Evolutionary conservation across 495 filamentous ascomycete genomes (phyloP), one percentile per base, ranked within the genome.

Genomic region (Hyaloscypha variabilis): DNA sequence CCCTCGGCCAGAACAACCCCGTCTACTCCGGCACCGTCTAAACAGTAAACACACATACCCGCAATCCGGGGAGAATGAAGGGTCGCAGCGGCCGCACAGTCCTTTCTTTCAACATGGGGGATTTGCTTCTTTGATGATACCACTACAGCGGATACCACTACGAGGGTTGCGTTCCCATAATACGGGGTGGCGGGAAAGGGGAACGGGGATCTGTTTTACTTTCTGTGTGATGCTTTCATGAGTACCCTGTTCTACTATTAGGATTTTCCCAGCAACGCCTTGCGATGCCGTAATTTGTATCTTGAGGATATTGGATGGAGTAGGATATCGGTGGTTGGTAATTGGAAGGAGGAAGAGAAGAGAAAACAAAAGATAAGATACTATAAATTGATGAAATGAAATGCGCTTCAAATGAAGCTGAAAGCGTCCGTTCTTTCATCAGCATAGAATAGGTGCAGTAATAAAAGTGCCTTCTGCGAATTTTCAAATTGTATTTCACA

Each of bases 1-100:
- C 75, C 1, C 74, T 82, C 30, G 81, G 79, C 59, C 54, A 70
- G n/a, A 70, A 79, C 66, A 82, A 82, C 74, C 81, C 81, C 10
- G 81, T 83, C 56, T 68, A 80, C 34, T 75, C 72, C 63, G 81
- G 82, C 58, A 70, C 36, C 31, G 71, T 71, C 58, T 82, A 80
- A 72, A 63, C 63, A 65, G 2, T n/a, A n/a, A n/a, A n/a, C n/a
- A n/a, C n/a, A n/a, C n/a, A n/a, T n/a, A n/a, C n/a, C n/a, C n/a
- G n/a, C n/a, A n/a, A n/a, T 26, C 6, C 42, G 6, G 30, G 2
- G 23, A 54, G n/a, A 21, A 11, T 34, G 64, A 67, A 65, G 52
- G 53, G 57, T 65, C 65, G 25, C 1, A 49, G 61, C 23, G 56
- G 26, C 26, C 58, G 30, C 34, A 49, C 26, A 67, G n/a, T 61